phyloP scores from a whole-genome alignment of 305 asterid species.

The Coffea humblotiana region DNA sequence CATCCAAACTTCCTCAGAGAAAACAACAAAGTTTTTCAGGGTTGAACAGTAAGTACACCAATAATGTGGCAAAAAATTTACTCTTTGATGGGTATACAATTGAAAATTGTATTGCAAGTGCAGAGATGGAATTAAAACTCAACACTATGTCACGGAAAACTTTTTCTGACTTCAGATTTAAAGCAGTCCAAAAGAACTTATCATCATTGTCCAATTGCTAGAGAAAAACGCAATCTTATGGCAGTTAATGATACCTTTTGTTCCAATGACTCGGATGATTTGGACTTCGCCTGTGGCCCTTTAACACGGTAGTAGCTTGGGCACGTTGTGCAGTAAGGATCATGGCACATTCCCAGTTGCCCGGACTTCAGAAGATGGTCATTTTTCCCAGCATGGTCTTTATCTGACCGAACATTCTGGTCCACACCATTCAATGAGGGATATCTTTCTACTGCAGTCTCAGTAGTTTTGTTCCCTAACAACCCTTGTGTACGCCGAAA shows the following conservation, averaged over 20 bases:
- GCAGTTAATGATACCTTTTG: constrained; percentile 42
- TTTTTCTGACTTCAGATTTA: too few relatives aligned
- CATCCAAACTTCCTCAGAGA: background rate
- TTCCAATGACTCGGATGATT: constrained; percentile 41
- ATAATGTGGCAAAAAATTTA: background rate
- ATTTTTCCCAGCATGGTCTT: constrained; percentile 35
- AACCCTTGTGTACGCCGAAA: constrained; percentile 46
- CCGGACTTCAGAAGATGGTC: constrained; percentile 63
- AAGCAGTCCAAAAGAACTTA: background rate
- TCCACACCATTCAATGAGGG: constrained; percentile 40
- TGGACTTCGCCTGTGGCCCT: constrained; percentile 30
- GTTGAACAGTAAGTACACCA: background rate
- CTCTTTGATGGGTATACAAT: background rate
- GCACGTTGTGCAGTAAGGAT: constrained; percentile 68
- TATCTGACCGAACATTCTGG: constrained; percentile 37
- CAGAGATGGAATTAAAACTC: background rate
- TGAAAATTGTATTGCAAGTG: background rate
- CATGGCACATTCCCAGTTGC: constrained; percentile 60
- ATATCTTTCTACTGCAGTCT: constrained; percentile 44
- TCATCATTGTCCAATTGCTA: background rate
- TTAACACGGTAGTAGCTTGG: constrained; percentile 44
- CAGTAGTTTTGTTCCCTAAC: constrained; percentile 32
- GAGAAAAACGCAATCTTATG: background rate
- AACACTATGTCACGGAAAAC: background rate
- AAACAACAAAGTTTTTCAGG: background rate